Conservation (phyloP, 2,329 filamentous ascomycete species). For the Claviceps paspali region DNA sequence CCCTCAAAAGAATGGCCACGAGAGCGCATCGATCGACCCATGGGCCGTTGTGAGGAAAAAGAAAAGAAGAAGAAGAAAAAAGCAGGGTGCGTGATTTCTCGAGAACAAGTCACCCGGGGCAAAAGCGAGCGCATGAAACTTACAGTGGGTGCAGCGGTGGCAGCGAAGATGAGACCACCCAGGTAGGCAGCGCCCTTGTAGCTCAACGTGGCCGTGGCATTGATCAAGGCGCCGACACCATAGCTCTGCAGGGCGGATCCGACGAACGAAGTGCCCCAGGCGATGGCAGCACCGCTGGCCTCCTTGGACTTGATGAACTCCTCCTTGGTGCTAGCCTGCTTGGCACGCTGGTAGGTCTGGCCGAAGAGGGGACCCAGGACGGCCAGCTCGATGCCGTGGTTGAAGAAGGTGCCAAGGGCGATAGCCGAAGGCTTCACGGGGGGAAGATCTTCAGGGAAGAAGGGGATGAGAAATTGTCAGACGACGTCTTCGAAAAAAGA, state of each 20-base stretch:
- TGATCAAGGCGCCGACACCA: constrained; percentile 78
- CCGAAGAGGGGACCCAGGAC: constrained; percentile 84
- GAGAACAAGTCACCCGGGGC: too few relatives aligned
- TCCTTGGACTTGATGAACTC: constrained; percentile 93
- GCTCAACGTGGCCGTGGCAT: constrained; percentile 83
- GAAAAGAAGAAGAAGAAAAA: background rate
- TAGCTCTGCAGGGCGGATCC: constrained; percentile 84
- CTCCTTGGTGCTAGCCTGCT: constrained; percentile 84
- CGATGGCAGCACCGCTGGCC: constrained; percentile 70
- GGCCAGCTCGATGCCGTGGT: constrained; percentile 78
- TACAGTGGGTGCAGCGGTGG: constrained; percentile 76
- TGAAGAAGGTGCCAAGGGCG: constrained; percentile 90
- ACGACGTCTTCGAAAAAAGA: too few relatives aligned
- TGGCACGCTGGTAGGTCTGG: constrained; percentile 84
- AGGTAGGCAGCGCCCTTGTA: constrained; percentile 97
- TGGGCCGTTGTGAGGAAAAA: background rate
- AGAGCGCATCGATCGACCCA: background rate
- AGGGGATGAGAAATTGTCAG: background rate
- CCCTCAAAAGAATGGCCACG: background rate
- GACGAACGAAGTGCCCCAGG: constrained; percentile 79
- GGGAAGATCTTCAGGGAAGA: constrained; percentile 33
- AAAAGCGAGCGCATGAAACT: too few relatives aligned
- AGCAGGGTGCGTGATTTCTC: too few relatives aligned
- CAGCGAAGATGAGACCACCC: constrained; percentile 79
- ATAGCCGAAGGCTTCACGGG: constrained; percentile 96